Base-by-base conservation (phyloP, 106 monocot species). In the Allium sativum region DNA sequence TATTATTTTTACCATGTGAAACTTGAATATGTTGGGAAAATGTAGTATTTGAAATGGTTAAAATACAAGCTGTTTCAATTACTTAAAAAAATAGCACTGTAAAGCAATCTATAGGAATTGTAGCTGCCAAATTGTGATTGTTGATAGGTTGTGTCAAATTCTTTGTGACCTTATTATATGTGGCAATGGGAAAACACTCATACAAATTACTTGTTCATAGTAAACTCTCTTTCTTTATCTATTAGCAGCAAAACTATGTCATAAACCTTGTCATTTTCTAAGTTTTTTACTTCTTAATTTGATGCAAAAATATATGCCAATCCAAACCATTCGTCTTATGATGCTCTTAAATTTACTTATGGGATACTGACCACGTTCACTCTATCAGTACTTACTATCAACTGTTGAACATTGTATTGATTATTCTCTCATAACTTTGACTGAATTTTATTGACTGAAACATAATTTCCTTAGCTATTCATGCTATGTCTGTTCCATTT, bases 291-390 rank as follows among this genome's bases (percentile, higher is more conserved):
- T 31, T 31, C 31, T 13, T 22, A 53, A 42, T 63, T 46, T 70
- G 69, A 62, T 86, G 75, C 86, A 95, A 89, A 95, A 77, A 78
- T 90, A 48, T 95, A 95, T 81, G 94, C 89, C 41, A 89, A 95
- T 77, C 89, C 94, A 12, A 73, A 46, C 42, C 86, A 86, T 76
- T 78, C 86, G 41, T 86, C 94, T 67, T 95, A 67, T 79, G 67
- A 90, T 54, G 94, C 90, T 45, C 86, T 95, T 68, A 75, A 81
- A 21, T 86, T 95, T 71, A 79, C 77, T 70, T 83, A 84, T 68
- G 94, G 94, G 41, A 61, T 84, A 63, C 61, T 75, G 57, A 77
- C 81, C 41, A 90, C 83, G 42, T 95, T 95, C 57, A 86, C 86
- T 47, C 86, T 89, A 57, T 65, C 59, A 70, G 94, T 90, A 82